These are phyloP conservation scores for Rutstroemia sp. DNA, from an alignment of 2,329 filamentous ascomycete species.

Conservation along the genomic window DNA sequence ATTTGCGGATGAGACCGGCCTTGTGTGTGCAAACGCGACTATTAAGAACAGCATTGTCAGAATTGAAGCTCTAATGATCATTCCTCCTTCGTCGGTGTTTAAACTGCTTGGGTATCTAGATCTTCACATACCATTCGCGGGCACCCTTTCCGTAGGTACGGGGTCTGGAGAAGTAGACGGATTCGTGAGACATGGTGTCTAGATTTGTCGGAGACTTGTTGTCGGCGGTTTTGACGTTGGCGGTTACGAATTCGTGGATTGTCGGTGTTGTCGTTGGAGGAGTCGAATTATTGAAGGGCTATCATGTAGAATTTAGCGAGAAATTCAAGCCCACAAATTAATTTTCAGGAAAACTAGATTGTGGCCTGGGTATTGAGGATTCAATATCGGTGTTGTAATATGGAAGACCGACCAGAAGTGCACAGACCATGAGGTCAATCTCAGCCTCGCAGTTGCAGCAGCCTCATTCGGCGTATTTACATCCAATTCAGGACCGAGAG, in stretches of 20 bases:
- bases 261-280: constrained; percentile 1
- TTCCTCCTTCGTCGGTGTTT: neutral
- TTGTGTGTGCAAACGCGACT: constrained; percentile 88
- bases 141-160: constrained; percentile 96
- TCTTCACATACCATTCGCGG: constrained; percentile 71
- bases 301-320: neutral
- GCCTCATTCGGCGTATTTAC: too few relatives aligned
- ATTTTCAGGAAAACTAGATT: neutral
- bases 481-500: neutral
- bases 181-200: constrained; percentile 76
- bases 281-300: constrained; percentile 5
- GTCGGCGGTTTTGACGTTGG: constrained; percentile 7
- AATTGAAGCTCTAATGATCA: neutral
- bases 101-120: neutral
- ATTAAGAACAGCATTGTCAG: constrained; percentile 16
- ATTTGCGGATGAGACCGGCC: constrained; percentile 99
- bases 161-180: constrained; percentile 98
- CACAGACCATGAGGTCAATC: too few relatives aligned
- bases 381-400: too few relatives aligned
- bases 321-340: constrained; percentile 5
- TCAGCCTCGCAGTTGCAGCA: too few relatives aligned
- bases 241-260: constrained; percentile 1
- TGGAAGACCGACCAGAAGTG: neutral
- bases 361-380: neutral
- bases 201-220: constrained; percentile 22